phyloP scores from a whole-genome alignment of 345 rosid species.

The Trapa incisa region DNA sequence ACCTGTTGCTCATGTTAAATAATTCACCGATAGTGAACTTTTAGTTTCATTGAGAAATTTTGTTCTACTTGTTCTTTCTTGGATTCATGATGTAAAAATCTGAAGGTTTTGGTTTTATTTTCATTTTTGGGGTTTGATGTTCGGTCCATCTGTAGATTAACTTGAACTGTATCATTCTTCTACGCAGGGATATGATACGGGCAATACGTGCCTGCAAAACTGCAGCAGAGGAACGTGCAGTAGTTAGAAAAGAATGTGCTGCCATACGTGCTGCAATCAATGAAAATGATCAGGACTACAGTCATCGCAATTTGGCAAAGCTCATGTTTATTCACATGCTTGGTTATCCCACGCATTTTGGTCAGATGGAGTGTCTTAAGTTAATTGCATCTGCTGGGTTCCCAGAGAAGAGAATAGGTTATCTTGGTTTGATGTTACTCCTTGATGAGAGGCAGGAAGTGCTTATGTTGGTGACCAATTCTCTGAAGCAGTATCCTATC shows the following conservation, averaged over 20 bases:
- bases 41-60: background rate
- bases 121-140: background rate
- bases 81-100: background rate
- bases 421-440: constrained; percentile 95
- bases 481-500: constrained; percentile 94
- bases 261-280: constrained; percentile 81
- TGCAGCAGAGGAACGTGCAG: constrained; percentile 97
- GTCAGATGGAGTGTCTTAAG: constrained; percentile 98
- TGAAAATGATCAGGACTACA: constrained; percentile 80
- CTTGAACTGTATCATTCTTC: constrained; percentile 4
- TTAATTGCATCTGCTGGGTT: constrained; percentile 92
- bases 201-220: constrained; percentile 97
- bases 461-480: constrained; percentile 95
- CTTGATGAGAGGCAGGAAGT: constrained; percentile 99
- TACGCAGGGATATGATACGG: constrained; percentile 96
- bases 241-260: constrained; percentile 97
- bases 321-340: constrained; percentile 99
- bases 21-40: background rate
- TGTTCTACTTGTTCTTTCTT: background rate
- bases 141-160: background rate
- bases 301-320: constrained; percentile 94
- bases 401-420: constrained; percentile 98
- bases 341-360: constrained; percentile 99
- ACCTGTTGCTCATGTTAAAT: background rate
- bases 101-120: background rate